phyloP scores from a whole-genome alignment of 2,329 filamentous ascomycete genomes.

The Aotearoamyces nothofagi region DNA sequence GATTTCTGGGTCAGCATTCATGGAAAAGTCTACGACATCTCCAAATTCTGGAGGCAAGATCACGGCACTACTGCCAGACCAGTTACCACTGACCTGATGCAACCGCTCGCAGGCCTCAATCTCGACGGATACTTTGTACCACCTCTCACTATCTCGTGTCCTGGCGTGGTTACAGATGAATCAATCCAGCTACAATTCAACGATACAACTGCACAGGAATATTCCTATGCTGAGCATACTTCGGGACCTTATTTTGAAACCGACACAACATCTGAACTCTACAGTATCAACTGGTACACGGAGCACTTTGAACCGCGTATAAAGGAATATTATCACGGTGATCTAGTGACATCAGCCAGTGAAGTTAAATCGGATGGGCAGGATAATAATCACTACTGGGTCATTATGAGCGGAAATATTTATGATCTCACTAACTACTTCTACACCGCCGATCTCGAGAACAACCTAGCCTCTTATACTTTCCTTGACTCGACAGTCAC shows the following conservation, averaged over 20 bases:
- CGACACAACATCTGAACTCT: conserved; percentile 40
- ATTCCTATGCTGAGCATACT: conserved; percentile 42
- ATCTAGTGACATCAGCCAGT: conserved; percentile 55
- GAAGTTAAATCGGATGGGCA: conserved; percentile 50
- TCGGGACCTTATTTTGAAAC: conserved; percentile 47
- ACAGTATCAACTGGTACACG: conserved; percentile 61
- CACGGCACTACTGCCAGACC: conserved; percentile 62
- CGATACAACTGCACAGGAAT: conserved; percentile 36
- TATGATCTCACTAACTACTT: conserved; percentile 93
- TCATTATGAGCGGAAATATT: conserved; percentile 57
- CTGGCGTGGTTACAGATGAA: conserved; percentile 48
- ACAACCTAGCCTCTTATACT: conserved; percentile 35
- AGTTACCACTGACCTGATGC: conserved; percentile 51
- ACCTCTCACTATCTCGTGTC: conserved; percentile 62
- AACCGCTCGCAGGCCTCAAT: conserved; percentile 60
- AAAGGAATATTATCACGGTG: conserved; percentile 73
- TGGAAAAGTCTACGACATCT: conserved; percentile 83
- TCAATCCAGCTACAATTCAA: conserved; percentile 46
- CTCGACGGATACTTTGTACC: conserved; percentile 77
- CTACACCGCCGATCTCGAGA: conserved; percentile 48
- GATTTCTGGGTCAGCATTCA: conserved; percentile 82
- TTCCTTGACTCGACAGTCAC: conserved; percentile 60
- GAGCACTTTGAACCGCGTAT: conserved; percentile 63
- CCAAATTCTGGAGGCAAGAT: conserved; percentile 70
- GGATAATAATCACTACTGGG: conserved; percentile 59